These are phyloP conservation scores for Teunomyces pallodes DNA, from an alignment of 805 yeast species.

Conservation along the genomic window DNA sequence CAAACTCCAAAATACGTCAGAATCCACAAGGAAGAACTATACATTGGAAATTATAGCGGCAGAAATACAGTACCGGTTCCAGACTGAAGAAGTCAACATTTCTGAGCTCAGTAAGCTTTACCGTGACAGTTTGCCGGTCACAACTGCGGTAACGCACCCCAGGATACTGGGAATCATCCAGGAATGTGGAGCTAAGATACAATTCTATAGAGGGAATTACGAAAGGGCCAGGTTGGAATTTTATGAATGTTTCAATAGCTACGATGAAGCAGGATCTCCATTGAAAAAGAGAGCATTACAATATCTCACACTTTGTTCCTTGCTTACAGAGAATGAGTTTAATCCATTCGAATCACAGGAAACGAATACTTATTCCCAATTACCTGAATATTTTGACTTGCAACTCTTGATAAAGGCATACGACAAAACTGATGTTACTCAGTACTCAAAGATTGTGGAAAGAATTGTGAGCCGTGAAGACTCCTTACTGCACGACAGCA, in stretches of 20 bases:
- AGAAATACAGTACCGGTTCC: slow-evolving; percentile 55
- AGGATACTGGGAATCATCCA: slow-evolving; percentile 68
- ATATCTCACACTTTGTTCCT: slow-evolving; percentile 58
- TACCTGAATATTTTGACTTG: slow-evolving; percentile 29
- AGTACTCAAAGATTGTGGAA: slow-evolving; percentile 14
- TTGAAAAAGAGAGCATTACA: slow-evolving; percentile 56
- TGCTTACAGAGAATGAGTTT: slow-evolving; percentile 62
- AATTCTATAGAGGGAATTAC: slow-evolving; percentile 59
- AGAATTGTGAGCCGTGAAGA: slow-evolving; percentile 20
- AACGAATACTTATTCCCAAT: slow-evolving; percentile 49
- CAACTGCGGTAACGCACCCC: slow-evolving; percentile 73
- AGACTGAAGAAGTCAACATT: slow-evolving; percentile 25
- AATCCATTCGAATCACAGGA: slow-evolving; percentile 75
- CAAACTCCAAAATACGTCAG: slow-evolving; percentile 38
- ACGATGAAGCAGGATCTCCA: slow-evolving; percentile 44
- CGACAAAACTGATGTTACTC: slow-evolving; percentile 25
- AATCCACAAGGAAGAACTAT: slow-evolving; percentile 45
- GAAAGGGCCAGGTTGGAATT: slow-evolving; percentile 64
- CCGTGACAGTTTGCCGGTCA: slow-evolving; percentile 39
- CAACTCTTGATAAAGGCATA: slow-evolving; percentile 28
- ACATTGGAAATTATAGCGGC: slow-evolving; percentile 65
- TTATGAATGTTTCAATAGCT: slow-evolving; percentile 43
- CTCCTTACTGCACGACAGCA: slow-evolving; percentile 26
- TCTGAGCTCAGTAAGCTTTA: slow-evolving; percentile 48
- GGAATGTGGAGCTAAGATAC: slow-evolving; percentile 73